phyloP scores from a whole-genome alignment of 495 filamentous ascomycete species.

The Hypomontagnella monticulosa region DNA sequence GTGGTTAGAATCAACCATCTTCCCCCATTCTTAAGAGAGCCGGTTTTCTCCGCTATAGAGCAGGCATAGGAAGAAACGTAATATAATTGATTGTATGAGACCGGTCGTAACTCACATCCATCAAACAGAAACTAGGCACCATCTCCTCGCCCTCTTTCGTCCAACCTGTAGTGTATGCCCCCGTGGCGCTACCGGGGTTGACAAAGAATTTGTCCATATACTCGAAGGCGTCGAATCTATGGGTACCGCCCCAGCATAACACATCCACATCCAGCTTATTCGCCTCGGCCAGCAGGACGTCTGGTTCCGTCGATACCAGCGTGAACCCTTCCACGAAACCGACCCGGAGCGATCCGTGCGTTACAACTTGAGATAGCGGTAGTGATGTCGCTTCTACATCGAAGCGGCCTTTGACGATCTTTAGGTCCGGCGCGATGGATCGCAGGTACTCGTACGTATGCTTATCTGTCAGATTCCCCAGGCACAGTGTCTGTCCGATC shows the following conservation, averaged over 20 bases:
- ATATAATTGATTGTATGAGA: not conserved
- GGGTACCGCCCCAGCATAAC: slow-evolving; percentile 96
- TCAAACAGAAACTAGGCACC: slow-evolving; percentile 95
- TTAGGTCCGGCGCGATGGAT: slow-evolving; percentile 88
- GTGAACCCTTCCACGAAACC: slow-evolving; percentile 98
- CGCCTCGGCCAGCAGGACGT: slow-evolving; percentile 90
- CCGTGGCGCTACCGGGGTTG: slow-evolving; percentile 94
- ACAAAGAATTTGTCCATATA: slow-evolving; percentile 99
- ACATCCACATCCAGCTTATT: slow-evolving; percentile 97
- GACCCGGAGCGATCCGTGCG: slow-evolving; percentile 90
- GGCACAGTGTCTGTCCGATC: slow-evolving; percentile 95
- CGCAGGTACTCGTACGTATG: slow-evolving; percentile 95
- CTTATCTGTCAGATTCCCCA: slow-evolving; percentile 96
- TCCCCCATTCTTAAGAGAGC: not conserved
- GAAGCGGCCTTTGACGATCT: slow-evolving; percentile 93
- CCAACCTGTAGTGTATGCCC: slow-evolving; percentile 73
- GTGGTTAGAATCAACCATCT: not conserved
- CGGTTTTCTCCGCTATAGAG: not conserved
- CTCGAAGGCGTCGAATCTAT: slow-evolving; percentile 97
- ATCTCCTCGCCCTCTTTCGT: slow-evolving; percentile 75
- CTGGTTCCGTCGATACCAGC: slow-evolving; percentile 91
- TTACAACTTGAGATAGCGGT: slow-evolving; percentile 91
- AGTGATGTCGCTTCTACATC: slow-evolving; percentile 93
- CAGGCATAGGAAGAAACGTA: not conserved
- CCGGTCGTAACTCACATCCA: slow-evolving; percentile 81